Conservation (phyloP, 164 flowering plant species). For the Annona cherimola region DNA sequence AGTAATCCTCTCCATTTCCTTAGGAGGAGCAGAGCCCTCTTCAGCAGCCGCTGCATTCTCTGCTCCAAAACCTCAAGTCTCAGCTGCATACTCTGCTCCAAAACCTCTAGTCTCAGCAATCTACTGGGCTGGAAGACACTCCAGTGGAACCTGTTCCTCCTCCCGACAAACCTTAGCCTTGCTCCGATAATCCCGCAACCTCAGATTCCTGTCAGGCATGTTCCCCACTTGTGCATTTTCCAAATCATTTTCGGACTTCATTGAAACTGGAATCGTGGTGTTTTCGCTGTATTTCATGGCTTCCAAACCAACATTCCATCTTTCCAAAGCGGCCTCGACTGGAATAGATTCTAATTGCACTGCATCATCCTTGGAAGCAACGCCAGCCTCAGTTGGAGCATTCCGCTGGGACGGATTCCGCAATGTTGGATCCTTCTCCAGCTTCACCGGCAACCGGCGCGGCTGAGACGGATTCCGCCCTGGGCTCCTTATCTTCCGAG, state of each 20-base stretch:
- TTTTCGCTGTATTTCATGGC: background rate
- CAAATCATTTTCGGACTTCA: background rate
- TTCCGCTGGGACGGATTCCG: background rate
- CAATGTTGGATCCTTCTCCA: background rate
- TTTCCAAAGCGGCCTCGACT: background rate
- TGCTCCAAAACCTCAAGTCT: background rate
- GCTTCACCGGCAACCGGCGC: background rate
- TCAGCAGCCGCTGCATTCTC: background rate
- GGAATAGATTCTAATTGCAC: background rate
- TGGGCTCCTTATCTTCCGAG: background rate
- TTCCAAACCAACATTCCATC: background rate
- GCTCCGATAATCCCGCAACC: background rate
- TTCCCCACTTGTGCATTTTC: background rate
- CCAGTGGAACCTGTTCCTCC: conserved; percentile 2
- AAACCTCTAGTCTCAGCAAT: background rate
- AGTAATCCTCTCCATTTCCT: background rate
- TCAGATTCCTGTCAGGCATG: background rate
- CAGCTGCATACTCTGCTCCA: too few species aligned
- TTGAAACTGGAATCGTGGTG: background rate
- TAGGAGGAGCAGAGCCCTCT: background rate
- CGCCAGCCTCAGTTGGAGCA: background rate
- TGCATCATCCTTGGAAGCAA: background rate
- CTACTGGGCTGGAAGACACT: background rate
- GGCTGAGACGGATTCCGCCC: background rate
- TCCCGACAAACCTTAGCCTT: background rate